A percentile compares a stretch with the other conserved stretches of the same genome.
phyloP scores from a whole-genome alignment of 108 stramenopile species.

The Skeletonema potamos region DNA sequence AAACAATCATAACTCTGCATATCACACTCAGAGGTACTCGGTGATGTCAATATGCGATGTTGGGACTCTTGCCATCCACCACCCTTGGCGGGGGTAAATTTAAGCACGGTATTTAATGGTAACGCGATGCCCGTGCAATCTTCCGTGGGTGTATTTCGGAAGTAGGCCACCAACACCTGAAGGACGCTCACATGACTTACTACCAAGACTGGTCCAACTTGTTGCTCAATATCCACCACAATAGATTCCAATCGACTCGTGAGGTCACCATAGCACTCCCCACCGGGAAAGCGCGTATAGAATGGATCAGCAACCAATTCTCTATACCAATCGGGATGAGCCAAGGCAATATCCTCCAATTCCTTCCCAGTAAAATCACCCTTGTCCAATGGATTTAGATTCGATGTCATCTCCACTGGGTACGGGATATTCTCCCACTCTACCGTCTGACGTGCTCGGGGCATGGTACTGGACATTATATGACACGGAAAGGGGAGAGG shows the following conservation, averaged over 20 bases:
- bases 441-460: slow-evolving; percentile 78
- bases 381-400: slow-evolving; percentile 90
- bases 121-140: slow-evolving; percentile 80
- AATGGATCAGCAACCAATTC: slow-evolving; percentile 78
- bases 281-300: slow-evolving; percentile 86
- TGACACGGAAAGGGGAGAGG: slow-evolving; percentile 65
- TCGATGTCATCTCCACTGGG: slow-evolving; percentile 67
- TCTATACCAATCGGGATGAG: slow-evolving; percentile 74
- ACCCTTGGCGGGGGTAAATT: slow-evolving; percentile 83
- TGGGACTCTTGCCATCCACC: slow-evolving; percentile 82
- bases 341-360: slow-evolving; percentile 69
- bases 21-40: slow-evolving; percentile 9
- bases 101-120: slow-evolving; percentile 85
- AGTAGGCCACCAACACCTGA: slow-evolving; percentile 88
- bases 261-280: slow-evolving; percentile 88
- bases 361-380: slow-evolving; percentile 88
- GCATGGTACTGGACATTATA: slow-evolving; percentile 82
- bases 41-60: slow-evolving; percentile 29
- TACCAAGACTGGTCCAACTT: slow-evolving; percentile 80
- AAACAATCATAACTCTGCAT: neutral
- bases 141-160: slow-evolving; percentile 75
- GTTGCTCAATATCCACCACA: slow-evolving; percentile 90
- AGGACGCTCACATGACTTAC: slow-evolving; percentile 90
- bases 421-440: slow-evolving; percentile 56
- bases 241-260: slow-evolving; percentile 74